These are phyloP conservation scores for Diaporthe sp. DNA, from an alignment of 2,329 filamentous ascomycete genomes.

Conservation along the genomic window DNA sequence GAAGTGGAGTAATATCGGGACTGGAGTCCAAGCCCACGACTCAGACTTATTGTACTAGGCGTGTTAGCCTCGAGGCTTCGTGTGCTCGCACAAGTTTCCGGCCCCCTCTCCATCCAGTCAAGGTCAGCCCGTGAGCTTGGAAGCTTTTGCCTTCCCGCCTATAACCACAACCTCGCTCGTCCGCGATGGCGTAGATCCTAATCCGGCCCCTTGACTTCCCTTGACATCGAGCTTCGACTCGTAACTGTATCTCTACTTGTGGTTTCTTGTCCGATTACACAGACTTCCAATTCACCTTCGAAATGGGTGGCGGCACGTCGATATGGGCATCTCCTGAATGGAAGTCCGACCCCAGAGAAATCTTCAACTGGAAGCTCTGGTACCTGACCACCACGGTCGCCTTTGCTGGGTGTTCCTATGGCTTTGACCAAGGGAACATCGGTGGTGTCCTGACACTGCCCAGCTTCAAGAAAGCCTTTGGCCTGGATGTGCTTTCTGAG, in stretches of 20 bases:
- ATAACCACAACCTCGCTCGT: neutral
- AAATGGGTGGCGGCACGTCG: constrained; percentile 51
- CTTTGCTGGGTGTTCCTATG: constrained; percentile 51
- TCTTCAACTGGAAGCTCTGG: constrained; percentile 49
- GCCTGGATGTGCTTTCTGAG: constrained; percentile 42
- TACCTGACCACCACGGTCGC: constrained; percentile 47
- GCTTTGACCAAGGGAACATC: constrained; percentile 52
- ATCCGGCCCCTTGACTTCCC: neutral
- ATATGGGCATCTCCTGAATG: constrained; percentile 50
- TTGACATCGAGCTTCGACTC: neutral
- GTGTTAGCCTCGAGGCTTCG: neutral
- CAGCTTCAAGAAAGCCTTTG: constrained; percentile 49
- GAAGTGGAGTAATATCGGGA: constrained; percentile 2
- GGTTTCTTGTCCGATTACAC: no score
- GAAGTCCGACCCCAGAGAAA: constrained; percentile 48
- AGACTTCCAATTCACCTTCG: neutral
- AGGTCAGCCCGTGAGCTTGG: neutral
- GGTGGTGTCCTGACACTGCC: constrained; percentile 50
- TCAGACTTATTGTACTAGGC: neutral
- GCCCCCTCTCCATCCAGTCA: neutral
- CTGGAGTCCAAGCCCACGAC: neutral
- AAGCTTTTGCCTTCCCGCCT: neutral
- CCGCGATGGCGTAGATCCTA: no score
- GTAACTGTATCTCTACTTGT: neutral
- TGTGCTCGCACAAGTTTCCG: constrained; percentile 14